Percentiles rank a stretch among this genome's conserved stretches.
Evolutionary conservation across 2,329 filamentous ascomycete genomes (phyloP).

Genomic region (Ophiostoma tasmaniense): DNA sequence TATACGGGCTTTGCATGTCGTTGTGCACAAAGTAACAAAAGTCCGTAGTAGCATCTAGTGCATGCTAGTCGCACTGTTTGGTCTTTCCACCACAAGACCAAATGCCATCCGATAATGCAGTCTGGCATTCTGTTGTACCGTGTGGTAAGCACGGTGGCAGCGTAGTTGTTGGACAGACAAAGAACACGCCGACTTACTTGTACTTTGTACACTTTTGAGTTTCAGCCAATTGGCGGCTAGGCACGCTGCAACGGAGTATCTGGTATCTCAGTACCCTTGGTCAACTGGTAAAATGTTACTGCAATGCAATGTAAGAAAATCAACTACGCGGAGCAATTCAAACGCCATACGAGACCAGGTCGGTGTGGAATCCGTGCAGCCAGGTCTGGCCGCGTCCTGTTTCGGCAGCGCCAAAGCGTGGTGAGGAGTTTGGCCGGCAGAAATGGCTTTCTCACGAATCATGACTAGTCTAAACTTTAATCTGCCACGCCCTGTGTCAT

Average conservation of each 20-base stretch:
- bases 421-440: conserved; percentile 8
- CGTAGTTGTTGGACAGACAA: background rate
- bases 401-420: background rate
- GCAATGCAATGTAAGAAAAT: background rate
- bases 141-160: background rate
- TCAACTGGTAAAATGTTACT: background rate
- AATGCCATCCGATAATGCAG: too few relatives aligned
- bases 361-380: background rate
- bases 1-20: background rate
- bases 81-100: background rate
- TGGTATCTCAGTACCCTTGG: background rate
- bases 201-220: background rate
- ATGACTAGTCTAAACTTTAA: background rate
- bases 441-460: background rate
- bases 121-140: background rate
- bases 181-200: background rate
- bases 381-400: background rate
- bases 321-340: background rate
- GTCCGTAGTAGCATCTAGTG: background rate
- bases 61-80: background rate
- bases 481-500: background rate
- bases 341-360: background rate
- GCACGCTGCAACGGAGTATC: background rate
- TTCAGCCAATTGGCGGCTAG: background rate
- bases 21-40: background rate